These are phyloP conservation scores for Leptosphaerulina australis DNA, from an alignment of 2,329 filamentous ascomycete genomes.

Conservation along the genomic window DNA sequence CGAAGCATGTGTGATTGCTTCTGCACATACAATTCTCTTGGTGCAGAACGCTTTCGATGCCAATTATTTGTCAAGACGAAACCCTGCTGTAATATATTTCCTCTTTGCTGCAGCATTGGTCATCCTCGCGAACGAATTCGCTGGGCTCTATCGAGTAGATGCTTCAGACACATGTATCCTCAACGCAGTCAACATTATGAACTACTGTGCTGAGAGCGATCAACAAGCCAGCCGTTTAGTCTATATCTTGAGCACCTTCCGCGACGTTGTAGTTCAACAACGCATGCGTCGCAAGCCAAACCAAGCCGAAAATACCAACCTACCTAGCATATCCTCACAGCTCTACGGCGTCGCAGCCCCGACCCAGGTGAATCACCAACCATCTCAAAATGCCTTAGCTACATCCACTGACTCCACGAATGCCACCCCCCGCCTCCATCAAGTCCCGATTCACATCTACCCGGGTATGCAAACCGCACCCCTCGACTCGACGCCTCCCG, in stretches of 20 bases:
- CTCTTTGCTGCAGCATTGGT: slow-evolving; percentile 51
- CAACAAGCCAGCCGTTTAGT: slow-evolving; percentile 49
- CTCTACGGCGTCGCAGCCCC: slow-evolving; percentile 35
- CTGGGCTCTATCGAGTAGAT: slow-evolving; percentile 42
- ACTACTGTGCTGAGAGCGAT: slow-evolving; percentile 50
- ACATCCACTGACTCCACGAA: slow-evolving; percentile 24
- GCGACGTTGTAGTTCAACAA: slow-evolving; percentile 47
- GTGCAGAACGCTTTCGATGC: slow-evolving; percentile 51
- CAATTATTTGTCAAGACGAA: slow-evolving; percentile 48
- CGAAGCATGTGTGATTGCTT: slow-evolving; percentile 52
- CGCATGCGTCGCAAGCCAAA: slow-evolving; percentile 35
- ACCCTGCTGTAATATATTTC: slow-evolving; percentile 51
- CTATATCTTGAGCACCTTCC: slow-evolving; percentile 48
- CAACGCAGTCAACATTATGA: slow-evolving; percentile 50
- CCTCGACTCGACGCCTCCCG: slow-evolving; percentile 20
- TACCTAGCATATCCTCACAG: slow-evolving; percentile 45
- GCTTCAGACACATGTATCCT: slow-evolving; percentile 46
- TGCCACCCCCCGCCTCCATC: slow-evolving; percentile 35
- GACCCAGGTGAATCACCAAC: slow-evolving; percentile 15
- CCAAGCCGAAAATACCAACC: slow-evolving; percentile 27
- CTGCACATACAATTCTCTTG: slow-evolving; percentile 50
- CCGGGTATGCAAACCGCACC: slow-evolving; percentile 44
- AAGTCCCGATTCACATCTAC: slow-evolving; percentile 46
- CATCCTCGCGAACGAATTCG: slow-evolving; percentile 51
- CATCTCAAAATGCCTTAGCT: slow-evolving; percentile 1